A percentile compares a stretch with the other conserved stretches of the same genome.
These are phyloP conservation scores for Colletotrichum magnum DNA, from an alignment of 2,329 filamentous ascomycete species.

Conservation along the genomic window DNA sequence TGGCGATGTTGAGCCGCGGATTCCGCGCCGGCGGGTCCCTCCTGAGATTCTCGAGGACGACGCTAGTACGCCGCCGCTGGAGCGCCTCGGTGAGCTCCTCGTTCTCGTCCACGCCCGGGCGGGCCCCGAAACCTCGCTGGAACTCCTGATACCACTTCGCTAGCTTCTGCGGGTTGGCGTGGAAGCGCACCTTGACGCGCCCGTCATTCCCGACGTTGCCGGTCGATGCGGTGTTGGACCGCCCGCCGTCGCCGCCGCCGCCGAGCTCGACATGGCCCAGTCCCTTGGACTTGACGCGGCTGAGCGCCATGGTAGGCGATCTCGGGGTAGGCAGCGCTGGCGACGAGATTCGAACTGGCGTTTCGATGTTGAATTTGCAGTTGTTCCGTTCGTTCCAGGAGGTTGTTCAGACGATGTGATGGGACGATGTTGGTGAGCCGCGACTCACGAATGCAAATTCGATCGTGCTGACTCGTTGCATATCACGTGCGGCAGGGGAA, in stretches of 20 bases:
- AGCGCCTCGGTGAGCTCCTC: not conserved
- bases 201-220: constrained; percentile 48
- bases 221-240: constrained; percentile 43
- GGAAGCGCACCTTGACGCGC: constrained; percentile 50
- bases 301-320: constrained; percentile 45
- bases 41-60: constrained; percentile 24
- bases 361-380: not conserved
- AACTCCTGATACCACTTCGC: constrained; percentile 46
- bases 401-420: not conserved
- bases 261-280: constrained; percentile 47
- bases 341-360: not conserved
- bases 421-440: not conserved
- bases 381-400: not conserved
- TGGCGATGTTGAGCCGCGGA: constrained; percentile 50
- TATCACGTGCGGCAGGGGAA: constrained; percentile 27
- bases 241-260: constrained; percentile 43
- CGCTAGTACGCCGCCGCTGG: constrained; percentile 24
- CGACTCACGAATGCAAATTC: constrained; percentile 1
- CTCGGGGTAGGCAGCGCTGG: constrained; percentile 10
- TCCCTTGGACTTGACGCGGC: constrained; percentile 47
- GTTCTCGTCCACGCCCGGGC: constrained; percentile 8
- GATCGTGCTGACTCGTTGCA: constrained; percentile 6
- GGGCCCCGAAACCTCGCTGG: constrained; percentile 34
- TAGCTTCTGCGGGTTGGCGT: constrained; percentile 46
- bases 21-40: constrained; percentile 19